phyloP scores from a whole-genome alignment of 805 yeast species.

The Ogataea trehaloabstinens region DNA sequence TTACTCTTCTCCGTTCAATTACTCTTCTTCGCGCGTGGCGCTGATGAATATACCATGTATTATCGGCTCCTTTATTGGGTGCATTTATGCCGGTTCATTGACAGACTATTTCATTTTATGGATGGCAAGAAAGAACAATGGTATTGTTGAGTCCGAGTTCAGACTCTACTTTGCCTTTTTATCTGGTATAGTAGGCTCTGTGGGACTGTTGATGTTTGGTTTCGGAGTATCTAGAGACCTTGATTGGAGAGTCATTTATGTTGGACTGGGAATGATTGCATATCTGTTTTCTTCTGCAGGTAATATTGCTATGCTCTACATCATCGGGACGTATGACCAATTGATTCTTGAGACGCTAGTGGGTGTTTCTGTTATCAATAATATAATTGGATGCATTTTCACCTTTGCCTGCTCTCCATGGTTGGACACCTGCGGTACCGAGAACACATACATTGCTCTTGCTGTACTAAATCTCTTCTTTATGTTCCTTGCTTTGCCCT shows the following conservation, averaged over 20 bases:
- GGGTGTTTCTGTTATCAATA: constrained; percentile 61
- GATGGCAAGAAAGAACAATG: constrained; percentile 59
- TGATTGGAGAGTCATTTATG: constrained; percentile 52
- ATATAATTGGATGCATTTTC: constrained; percentile 60
- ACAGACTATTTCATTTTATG: constrained; percentile 64
- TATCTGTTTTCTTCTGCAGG: constrained; percentile 69
- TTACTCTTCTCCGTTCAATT: constrained; percentile 64
- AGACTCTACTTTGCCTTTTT: constrained; percentile 56
- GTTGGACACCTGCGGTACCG: constrained; percentile 55
- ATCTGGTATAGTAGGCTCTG: constrained; percentile 58
- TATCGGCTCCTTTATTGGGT: constrained; percentile 63
- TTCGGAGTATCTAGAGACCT: constrained; percentile 55
- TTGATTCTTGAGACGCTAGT: constrained; percentile 66
- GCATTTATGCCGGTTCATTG: constrained; percentile 61
- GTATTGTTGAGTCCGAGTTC: constrained; percentile 63
- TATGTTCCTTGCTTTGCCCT: constrained; percentile 53
- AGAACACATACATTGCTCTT: constrained; percentile 58
- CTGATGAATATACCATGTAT: constrained; percentile 73
- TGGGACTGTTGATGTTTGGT: constrained; percentile 63
- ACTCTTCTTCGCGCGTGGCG: constrained; percentile 62
- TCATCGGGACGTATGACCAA: constrained; percentile 67
- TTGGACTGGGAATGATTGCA: constrained; percentile 63
- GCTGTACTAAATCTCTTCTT: constrained; percentile 57
- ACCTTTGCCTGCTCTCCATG: constrained; percentile 67
- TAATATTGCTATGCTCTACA: constrained; percentile 62